phyloP scores from a whole-genome alignment of 139 green algal species.

The Chlamydomonas urium region DNA sequence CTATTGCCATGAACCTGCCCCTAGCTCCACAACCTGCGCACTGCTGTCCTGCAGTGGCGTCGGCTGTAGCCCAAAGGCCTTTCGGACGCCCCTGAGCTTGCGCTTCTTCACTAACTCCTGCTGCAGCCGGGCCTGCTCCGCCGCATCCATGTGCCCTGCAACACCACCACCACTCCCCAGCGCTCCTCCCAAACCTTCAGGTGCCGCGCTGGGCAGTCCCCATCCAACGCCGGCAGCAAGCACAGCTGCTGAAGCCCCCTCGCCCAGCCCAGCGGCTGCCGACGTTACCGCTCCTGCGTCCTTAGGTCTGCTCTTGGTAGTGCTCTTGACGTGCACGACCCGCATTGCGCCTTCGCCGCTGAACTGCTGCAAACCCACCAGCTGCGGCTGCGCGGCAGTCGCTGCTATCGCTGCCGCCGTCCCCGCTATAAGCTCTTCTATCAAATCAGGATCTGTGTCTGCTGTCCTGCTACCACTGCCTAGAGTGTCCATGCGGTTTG shows the following conservation, averaged over 20 bases:
- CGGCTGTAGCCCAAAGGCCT: slow-evolving; percentile 30
- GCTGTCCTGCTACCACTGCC: not conserved
- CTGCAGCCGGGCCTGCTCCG: not conserved
- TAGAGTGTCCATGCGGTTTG: slow-evolving; percentile 2
- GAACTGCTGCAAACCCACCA: not conserved
- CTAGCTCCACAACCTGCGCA: slow-evolving; percentile 28
- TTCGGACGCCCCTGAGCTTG: slow-evolving; percentile 27
- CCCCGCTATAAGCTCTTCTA: slow-evolving; percentile 13
- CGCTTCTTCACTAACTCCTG: slow-evolving; percentile 31
- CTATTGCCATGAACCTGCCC: slow-evolving; percentile 28
- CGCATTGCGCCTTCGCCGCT: not conserved
- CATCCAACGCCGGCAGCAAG: slow-evolving; percentile 30
- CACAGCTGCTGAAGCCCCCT: not conserved
- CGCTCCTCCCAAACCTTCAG: not conserved
- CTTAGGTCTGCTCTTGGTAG: not conserved
- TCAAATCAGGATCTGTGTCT: not conserved
- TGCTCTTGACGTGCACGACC: slow-evolving; percentile 7
- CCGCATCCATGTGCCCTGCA: not conserved
- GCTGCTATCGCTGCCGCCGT: not conserved
- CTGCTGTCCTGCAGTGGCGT: slow-evolving; percentile 18
- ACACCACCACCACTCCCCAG: no score
- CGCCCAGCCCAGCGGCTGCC: no score
- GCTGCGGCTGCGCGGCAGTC: not conserved
- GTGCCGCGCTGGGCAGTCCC: slow-evolving; percentile 13
- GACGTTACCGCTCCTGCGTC: slow-evolving; percentile 4